These are phyloP conservation scores for Fragilariopsis cylindrus DNA, from an alignment of 108 stramenopile genomes.

Conservation along the genomic window DNA sequence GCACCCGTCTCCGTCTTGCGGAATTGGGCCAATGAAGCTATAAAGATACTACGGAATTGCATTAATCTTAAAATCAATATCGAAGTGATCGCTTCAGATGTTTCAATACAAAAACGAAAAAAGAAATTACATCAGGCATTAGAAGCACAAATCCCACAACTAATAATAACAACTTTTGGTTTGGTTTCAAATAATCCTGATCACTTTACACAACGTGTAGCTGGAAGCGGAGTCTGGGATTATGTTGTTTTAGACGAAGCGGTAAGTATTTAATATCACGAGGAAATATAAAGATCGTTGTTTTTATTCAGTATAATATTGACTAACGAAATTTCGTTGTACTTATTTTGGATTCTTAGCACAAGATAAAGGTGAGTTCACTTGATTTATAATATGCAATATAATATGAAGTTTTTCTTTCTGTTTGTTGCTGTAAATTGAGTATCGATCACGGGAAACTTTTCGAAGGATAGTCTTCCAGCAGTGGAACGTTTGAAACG, in stretches of 20 bases:
- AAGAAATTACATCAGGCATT: conserved; percentile 54
- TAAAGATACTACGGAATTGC: conserved; percentile 49
- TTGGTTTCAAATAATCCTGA: conserved; percentile 36
- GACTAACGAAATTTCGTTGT: neutral
- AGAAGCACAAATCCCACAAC: conserved; percentile 42
- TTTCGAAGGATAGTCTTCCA: too few relatives aligned
- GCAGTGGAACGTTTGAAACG: too few relatives aligned
- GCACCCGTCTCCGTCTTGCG: conserved; percentile 72
- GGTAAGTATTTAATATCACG: neutral
- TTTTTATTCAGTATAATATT: neutral
- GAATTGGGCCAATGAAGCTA: conserved; percentile 77
- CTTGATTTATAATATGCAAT: too few relatives aligned
- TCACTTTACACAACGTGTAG: conserved; percentile 6
- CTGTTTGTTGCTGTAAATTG: too few relatives aligned
- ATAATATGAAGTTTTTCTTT: too few relatives aligned
- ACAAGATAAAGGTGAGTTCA: conserved; percentile 52
- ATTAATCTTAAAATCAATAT: conserved; percentile 45
- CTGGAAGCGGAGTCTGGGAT: conserved; percentile 62
- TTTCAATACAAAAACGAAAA: conserved; percentile 36
- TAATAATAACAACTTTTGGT: conserved; percentile 84
- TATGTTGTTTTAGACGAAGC: conserved; percentile 97
- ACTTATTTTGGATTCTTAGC: conserved; percentile 23
- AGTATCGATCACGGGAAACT: too few relatives aligned
- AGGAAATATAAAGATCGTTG: neutral
- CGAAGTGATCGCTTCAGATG: conserved; percentile 56